Percentiles rank a stretch among this genome's conserved stretches.
These are phyloP conservation scores for Vigna reflexopilosa DNA, from an alignment of 306 rosid genomes.

Conservation along the genomic window DNA sequence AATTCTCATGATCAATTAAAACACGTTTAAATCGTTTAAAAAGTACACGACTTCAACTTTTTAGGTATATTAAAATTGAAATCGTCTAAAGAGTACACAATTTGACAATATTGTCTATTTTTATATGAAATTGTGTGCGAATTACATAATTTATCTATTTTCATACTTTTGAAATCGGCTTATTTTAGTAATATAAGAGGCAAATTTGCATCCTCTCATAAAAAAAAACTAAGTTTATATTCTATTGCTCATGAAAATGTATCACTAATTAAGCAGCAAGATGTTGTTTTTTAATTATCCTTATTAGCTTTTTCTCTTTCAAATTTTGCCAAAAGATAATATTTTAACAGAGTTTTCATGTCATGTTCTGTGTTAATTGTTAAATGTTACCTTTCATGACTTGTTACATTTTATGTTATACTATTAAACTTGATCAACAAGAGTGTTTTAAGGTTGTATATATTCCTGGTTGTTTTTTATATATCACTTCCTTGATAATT, in stretches of 20 bases:
- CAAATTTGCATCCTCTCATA: too few species aligned
- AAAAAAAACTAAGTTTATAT: too few species aligned
- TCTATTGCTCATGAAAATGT: too few species aligned
- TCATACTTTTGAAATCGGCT: too few species aligned
- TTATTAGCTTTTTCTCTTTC: not conserved
- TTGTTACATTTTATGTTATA: slow-evolving; percentile 2
- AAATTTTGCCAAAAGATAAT: not conserved
- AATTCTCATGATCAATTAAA: too few species aligned
- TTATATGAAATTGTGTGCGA: too few species aligned
- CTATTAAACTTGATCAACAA: slow-evolving; percentile 1
- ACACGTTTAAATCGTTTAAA: fast-evolving
- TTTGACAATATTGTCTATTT: too few species aligned
- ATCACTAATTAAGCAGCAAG: not conserved
- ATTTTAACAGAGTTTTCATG: not conserved
- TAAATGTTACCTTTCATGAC: slow-evolving; percentile 2
- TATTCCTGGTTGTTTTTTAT: slow-evolving; percentile 1
- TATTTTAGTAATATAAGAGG: too few species aligned
- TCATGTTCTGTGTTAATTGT: not conserved
- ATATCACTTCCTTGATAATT: slow-evolving; percentile 26
- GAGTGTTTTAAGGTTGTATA: not conserved
- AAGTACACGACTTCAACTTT: too few species aligned
- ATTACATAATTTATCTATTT: too few species aligned
- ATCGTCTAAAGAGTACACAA: fast-evolving
- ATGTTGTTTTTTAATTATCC: not conserved
- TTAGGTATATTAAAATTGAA: too few species aligned